Evolutionary conservation across 345 rosid genomes (phyloP).

Genomic region (Hibiscus trionum): DNA sequence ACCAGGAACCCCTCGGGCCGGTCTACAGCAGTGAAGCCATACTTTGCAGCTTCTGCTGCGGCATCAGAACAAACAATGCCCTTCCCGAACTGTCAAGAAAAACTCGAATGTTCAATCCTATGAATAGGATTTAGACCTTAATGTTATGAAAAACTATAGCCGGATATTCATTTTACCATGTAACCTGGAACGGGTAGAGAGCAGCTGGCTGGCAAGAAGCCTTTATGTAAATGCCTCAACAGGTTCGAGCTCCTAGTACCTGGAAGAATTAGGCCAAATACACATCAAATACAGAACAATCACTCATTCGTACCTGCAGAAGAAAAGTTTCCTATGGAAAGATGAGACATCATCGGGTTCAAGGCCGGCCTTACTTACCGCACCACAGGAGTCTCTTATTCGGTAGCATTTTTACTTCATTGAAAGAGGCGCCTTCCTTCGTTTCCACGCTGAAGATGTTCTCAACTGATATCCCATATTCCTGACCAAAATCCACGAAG

Average conservation of each 20-base stretch:
- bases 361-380: slow-evolving; percentile 30
- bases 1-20: slow-evolving; percentile 70
- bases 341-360: neutral
- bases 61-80: slow-evolving; percentile 83
- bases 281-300: neutral
- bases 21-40: slow-evolving; percentile 64
- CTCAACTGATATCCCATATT: slow-evolving; percentile 51
- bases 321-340: neutral
- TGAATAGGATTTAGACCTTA: neutral
- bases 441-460: slow-evolving; percentile 54
- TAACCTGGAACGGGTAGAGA: slow-evolving; percentile 71
- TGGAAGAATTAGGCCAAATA: neutral
- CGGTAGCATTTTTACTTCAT: slow-evolving; percentile 52
- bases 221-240: slow-evolving; percentile 47
- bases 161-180: slow-evolving; percentile 30
- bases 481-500: slow-evolving; percentile 24
- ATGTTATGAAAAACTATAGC: slow-evolving; percentile 10
- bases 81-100: slow-evolving; percentile 46
- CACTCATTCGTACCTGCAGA: neutral
- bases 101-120: neutral
- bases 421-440: slow-evolving; percentile 43
- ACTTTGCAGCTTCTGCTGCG: slow-evolving; percentile 80
- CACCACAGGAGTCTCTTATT: slow-evolving; percentile 79
- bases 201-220: slow-evolving; percentile 62
- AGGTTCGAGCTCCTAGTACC: slow-evolving; percentile 10